phyloP scores from a whole-genome alignment of 495 filamentous ascomycete genomes.

The Xylaria grammica region DNA sequence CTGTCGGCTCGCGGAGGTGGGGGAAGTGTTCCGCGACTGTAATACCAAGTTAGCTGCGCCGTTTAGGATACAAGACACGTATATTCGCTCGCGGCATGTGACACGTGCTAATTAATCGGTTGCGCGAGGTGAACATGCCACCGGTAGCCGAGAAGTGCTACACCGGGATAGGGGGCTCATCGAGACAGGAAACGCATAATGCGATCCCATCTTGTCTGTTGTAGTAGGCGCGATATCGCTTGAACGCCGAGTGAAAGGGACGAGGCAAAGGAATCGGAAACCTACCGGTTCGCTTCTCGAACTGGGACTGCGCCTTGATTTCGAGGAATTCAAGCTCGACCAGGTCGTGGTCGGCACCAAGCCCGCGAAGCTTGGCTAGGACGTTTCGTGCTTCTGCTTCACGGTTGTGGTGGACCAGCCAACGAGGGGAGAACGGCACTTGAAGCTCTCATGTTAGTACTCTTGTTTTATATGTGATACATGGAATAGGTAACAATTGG shows the following conservation, averaged over 20 bases:
- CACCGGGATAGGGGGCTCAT: no score
- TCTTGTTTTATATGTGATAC: no score
- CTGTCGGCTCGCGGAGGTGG: constrained; percentile 61
- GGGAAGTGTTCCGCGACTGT: constrained; percentile 71
- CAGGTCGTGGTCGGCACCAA: constrained; percentile 63
- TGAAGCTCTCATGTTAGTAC: constrained; percentile 25
- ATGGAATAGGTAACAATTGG: no score
- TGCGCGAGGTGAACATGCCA: no score
- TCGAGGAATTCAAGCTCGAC: constrained; percentile 81
- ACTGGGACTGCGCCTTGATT: constrained; percentile 78
- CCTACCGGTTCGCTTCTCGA: constrained; percentile 70
- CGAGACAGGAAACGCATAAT: no score
- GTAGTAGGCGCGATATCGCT: background rate
- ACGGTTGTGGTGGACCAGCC: constrained; percentile 75
- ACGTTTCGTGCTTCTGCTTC: constrained; percentile 73
- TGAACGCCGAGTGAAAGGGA: background rate
- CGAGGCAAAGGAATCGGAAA: background rate
- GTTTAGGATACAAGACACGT: background rate
- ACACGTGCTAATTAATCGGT: no score
- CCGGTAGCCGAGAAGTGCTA: no score
- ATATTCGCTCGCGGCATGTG: background rate
- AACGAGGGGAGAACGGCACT: constrained; percentile 80
- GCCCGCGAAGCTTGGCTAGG: constrained; percentile 68
- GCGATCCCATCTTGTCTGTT: background rate
- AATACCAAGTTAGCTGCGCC: background rate